A percentile compares a stretch with the other conserved stretches of the same genome.
Conservation (phyloP, 169 alveolate species). For the Neospora caninum region DNA sequence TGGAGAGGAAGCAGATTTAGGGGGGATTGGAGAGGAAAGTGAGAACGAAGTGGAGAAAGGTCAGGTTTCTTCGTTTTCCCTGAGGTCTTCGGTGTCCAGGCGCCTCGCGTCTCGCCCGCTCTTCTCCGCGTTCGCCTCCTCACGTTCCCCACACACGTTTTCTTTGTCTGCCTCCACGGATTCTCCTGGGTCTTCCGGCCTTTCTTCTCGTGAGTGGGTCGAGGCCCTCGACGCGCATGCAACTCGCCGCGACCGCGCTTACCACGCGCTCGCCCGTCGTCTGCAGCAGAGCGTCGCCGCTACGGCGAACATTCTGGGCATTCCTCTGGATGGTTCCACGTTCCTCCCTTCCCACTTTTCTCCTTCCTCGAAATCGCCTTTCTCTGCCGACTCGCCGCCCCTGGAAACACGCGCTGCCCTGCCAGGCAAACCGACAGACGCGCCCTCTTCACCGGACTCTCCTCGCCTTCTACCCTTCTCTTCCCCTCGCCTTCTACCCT, state of each 20-base stretch:
- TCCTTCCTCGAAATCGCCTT: neutral
- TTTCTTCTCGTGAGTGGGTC: neutral
- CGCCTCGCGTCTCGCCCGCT: neutral
- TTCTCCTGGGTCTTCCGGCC: neutral
- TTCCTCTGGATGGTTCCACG: constrained; percentile 8
- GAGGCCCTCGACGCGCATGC: neutral
- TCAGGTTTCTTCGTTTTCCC: neutral
- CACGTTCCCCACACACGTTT: neutral
- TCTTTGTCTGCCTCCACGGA: neutral
- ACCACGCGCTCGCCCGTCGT: neutral
- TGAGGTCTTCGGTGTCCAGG: neutral
- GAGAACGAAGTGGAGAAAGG: neutral
- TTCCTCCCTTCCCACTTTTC: neutral
- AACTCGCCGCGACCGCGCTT: neutral
- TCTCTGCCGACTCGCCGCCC: neutral
- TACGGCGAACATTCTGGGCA: neutral
- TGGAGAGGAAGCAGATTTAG: neutral
- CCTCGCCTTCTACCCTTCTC: no score
- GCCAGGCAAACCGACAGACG: no score
- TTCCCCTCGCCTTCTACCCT: no score
- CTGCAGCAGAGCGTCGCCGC: constrained; percentile 1
- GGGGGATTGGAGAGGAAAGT: neutral
- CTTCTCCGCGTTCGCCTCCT: neutral
- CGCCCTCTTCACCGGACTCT: no score
- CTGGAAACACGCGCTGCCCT: no score